phyloP scores from a whole-genome alignment of 1,284 basidiomycete genomes.

The Pterula multifida region DNA sequence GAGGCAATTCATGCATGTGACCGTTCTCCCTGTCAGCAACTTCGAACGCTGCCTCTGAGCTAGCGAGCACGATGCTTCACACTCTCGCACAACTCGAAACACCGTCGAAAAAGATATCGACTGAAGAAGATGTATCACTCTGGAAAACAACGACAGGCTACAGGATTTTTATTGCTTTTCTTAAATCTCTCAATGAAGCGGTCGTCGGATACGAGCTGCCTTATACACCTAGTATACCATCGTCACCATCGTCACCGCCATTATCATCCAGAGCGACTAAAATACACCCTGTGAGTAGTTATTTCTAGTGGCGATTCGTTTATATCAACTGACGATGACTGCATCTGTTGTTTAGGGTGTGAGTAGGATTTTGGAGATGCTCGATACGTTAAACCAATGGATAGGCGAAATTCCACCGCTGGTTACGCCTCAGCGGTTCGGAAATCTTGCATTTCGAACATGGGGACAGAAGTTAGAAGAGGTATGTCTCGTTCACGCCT shows the following conservation, averaged over 20 bases:
- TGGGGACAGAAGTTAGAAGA: constrained; percentile 78
- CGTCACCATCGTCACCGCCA: not conserved
- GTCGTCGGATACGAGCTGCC: not conserved
- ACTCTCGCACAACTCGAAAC: no score
- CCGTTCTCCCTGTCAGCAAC: no score
- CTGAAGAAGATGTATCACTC: not conserved
- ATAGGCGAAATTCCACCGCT: constrained; percentile 75
- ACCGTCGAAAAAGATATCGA: constrained; percentile 1
- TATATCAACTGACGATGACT: not conserved
- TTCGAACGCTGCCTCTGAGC: no score
- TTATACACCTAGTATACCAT: not conserved
- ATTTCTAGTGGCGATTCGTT: not conserved
- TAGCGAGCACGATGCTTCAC: no score
- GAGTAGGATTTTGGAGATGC: constrained; percentile 34
- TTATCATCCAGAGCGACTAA: not conserved
- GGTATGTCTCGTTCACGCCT: constrained; percentile 36
- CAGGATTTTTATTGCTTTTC: not conserved
- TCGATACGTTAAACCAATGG: constrained; percentile 69
- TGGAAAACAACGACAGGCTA: not conserved
- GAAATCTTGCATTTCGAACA: constrained; percentile 84
- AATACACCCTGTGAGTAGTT: not conserved
- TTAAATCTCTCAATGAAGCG: not conserved
- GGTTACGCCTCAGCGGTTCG: constrained; percentile 82
- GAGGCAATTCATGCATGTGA: no score
- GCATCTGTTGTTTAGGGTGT: not conserved